Evolutionary conservation across 345 rosid species (phyloP), one percentile per base, ranked within the genome.

Genomic region (Eucalyptus erythrocorys): DNA sequence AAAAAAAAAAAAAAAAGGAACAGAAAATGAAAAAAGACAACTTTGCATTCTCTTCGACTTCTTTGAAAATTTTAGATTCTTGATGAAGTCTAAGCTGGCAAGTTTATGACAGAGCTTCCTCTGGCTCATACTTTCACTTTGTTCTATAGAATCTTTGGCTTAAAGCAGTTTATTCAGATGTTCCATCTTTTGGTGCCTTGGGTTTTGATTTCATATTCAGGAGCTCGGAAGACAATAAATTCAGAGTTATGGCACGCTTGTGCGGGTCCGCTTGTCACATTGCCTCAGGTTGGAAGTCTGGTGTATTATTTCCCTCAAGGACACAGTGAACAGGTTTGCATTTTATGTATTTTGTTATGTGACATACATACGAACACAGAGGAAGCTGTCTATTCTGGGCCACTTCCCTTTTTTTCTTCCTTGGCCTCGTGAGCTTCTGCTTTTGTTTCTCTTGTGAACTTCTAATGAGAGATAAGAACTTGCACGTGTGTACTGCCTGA

Each of bases 231-330:
- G 94, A 61, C 94, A 30, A 95, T 98, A 55, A 96, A 93, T 92
- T 95, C 99, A 32, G 99, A 97, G 96, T 92, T 98, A 68, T 98
- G 99, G 99, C 96, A 98, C 88, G 99, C 99, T 51, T 98, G 99
- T 90, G 99, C 99, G 27, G 99, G 99, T 53, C 99, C 99, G 45
- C 95, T 98, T 86, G 99, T 96, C 89, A 94, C 92, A 87, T 92
- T 98, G 89, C 99, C 99, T 91, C 99, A 94, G 91, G 95, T 98
- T 59, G 99, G 99, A 40, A 95, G 97, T 90, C 96, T 98, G 51
- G 99, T 95, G 88, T 95, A 95, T 90, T 98, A 97, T 90, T 97
- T 98, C 89, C 98, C 99, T 91, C 99, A 98, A 92, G 99, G 99
- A 79, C 99, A 97, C 71, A 97, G 99, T 30, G 99, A 98, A 90